Evolutionary conservation across 257 asterid genomes (phyloP).

Genomic region (Agastache rugosa): DNA sequence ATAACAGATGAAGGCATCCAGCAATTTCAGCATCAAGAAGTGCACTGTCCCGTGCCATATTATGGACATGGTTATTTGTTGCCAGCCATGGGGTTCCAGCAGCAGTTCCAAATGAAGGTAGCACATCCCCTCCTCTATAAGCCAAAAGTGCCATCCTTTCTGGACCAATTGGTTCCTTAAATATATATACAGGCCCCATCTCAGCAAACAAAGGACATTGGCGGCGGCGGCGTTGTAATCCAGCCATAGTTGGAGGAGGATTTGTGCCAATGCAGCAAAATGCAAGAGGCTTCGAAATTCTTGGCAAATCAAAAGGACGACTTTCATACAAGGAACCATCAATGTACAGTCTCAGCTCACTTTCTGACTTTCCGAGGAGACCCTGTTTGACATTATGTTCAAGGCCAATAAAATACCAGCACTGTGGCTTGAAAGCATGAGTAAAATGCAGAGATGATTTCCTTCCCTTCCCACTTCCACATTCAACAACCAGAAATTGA

Average conservation of each 20-base stretch:
- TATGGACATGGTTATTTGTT: slow-evolving; percentile 66
- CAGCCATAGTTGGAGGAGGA: slow-evolving; percentile 99
- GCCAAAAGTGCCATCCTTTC: slow-evolving; percentile 86
- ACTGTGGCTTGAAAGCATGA: slow-evolving; percentile 96
- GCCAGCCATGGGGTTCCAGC: slow-evolving; percentile 94
- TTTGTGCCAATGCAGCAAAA: slow-evolving; percentile 99
- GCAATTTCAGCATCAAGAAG: slow-evolving; percentile 81
- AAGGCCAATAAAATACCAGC: slow-evolving; percentile 97
- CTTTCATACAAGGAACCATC: slow-evolving; percentile 92
- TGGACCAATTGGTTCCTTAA: slow-evolving; percentile 91
- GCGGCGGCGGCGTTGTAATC: slow-evolving; percentile 97
- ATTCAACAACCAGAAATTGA: slow-evolving; percentile 93
- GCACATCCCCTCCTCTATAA: slow-evolving; percentile 89
- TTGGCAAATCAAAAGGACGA: slow-evolving; percentile 94
- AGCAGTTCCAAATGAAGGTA: slow-evolving; percentile 91
- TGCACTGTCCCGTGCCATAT: slow-evolving; percentile 74
- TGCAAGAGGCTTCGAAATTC: slow-evolving; percentile 98
- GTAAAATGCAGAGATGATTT: slow-evolving; percentile 96
- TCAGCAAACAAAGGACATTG: slow-evolving; percentile 99
- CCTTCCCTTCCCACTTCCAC: slow-evolving; percentile 97
- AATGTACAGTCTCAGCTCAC: slow-evolving; percentile 86
- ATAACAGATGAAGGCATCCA: slow-evolving; percentile 87
- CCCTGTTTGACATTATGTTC: slow-evolving; percentile 94
- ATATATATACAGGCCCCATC: slow-evolving; percentile 95
- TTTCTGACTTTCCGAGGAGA: slow-evolving; percentile 92